A percentile compares a stretch with the other conserved stretches of the same genome.
Evolutionary conservation across 495 filamentous ascomycete genomes (phyloP).

Genomic region (Neurospora sp.): DNA sequence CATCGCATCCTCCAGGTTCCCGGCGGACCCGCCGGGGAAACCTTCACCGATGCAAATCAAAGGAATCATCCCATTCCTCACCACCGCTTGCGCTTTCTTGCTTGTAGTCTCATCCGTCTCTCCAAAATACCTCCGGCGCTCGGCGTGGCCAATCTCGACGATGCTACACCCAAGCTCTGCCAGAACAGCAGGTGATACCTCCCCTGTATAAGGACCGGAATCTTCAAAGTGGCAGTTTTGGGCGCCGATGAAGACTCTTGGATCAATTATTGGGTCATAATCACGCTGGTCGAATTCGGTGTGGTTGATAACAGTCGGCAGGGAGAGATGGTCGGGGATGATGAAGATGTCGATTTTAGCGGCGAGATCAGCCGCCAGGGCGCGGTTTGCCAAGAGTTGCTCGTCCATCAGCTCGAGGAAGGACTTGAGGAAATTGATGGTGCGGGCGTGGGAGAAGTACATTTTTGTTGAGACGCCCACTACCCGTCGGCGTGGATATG

Average conservation of each 20-base stretch:
- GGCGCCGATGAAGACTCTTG: constrained; percentile 50
- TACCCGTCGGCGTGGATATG: constrained; percentile 45
- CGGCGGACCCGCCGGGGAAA: not conserved
- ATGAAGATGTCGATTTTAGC: constrained; percentile 47
- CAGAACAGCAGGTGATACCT: constrained; percentile 59
- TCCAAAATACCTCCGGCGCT: constrained; percentile 56
- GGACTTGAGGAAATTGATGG: constrained; percentile 48
- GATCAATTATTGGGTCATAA: not conserved
- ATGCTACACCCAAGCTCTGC: constrained; percentile 53
- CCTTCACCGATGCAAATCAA: constrained; percentile 72
- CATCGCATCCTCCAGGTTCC: too few species aligned
- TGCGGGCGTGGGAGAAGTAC: constrained; percentile 64
- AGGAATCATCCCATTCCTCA: constrained; percentile 59
- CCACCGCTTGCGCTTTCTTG: constrained; percentile 56
- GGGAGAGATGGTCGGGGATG: constrained; percentile 64
- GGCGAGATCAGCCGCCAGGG: constrained; percentile 18
- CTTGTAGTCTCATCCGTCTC: constrained; percentile 57
- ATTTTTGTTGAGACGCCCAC: constrained; percentile 76
- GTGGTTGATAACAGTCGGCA: constrained; percentile 46
- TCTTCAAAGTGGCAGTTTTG: constrained; percentile 64
- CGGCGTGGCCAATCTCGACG: constrained; percentile 73
- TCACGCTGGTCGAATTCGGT: constrained; percentile 31
- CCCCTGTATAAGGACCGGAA: constrained; percentile 63
- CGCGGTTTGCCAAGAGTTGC: too few species aligned
- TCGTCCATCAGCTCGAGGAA: constrained; percentile 29